A percentile compares a stretch with the other conserved stretches of the same genome.
phyloP scores from a whole-genome alignment of 495 filamentous ascomycete genomes.

The Aspergillus biplanus region DNA sequence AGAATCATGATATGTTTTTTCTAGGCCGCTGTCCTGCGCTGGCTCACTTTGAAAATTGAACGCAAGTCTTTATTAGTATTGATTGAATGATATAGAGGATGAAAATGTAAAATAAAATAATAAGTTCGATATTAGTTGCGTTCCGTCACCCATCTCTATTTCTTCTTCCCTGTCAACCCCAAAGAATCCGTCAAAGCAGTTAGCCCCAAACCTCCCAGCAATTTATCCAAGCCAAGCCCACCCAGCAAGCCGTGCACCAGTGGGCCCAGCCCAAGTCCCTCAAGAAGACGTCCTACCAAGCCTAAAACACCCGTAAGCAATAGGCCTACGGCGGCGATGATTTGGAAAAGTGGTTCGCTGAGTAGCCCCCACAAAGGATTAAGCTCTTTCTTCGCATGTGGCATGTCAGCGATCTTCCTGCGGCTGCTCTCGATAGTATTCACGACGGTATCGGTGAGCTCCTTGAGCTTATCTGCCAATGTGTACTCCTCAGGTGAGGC shows the following conservation, averaged over 20 bases:
- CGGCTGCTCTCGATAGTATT: conserved; percentile 86
- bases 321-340: conserved; percentile 87
- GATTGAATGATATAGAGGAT: too few species aligned
- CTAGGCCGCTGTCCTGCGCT: too few species aligned
- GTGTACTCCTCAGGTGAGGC: conserved; percentile 85
- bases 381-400: conserved; percentile 90
- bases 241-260: conserved; percentile 78
- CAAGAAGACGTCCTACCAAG: conserved; percentile 78
- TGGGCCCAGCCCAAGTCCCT: conserved; percentile 83
- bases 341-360: conserved; percentile 86
- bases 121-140: too few species aligned
- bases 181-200: conserved; percentile 61
- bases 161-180: conserved; percentile 41
- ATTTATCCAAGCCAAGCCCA: conserved; percentile 76
- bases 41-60: too few species aligned
- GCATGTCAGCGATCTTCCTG: conserved; percentile 86
- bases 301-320: conserved; percentile 80
- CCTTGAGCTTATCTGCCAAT: conserved; percentile 82
- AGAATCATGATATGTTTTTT: too few species aligned
- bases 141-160: conserved; percentile 8
- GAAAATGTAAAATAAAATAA: too few species aligned
- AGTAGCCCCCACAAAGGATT: conserved; percentile 86
- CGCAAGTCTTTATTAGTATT: too few species aligned
- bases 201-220: conserved; percentile 75
- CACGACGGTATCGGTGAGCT: conserved; percentile 63